Conservation (phyloP, 768 basidiomycete genomes). For the Lactarius psammicola region DNA sequence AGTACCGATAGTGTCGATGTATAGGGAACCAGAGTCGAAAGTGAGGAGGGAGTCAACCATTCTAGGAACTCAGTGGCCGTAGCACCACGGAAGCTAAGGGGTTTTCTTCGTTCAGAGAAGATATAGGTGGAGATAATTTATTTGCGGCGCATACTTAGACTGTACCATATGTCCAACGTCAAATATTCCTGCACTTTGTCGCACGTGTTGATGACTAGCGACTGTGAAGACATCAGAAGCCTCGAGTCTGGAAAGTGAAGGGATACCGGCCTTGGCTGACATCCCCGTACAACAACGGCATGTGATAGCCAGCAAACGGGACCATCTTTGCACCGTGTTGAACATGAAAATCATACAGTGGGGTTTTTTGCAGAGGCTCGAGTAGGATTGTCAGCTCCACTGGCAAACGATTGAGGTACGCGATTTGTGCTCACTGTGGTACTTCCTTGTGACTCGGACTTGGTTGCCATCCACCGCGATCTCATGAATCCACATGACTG, state of each 20-base stretch:
- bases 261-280: constrained; percentile 67
- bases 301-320: constrained; percentile 91
- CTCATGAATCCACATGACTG: not conserved
- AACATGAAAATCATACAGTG: constrained; percentile 87
- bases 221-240: constrained; percentile 46
- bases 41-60: constrained; percentile 85
- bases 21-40: constrained; percentile 64
- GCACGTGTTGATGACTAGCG: constrained; percentile 86
- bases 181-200: constrained; percentile 80
- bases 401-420: not conserved
- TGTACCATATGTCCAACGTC: constrained; percentile 99
- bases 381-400: not conserved
- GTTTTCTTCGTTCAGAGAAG: not conserved
- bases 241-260: not conserved
- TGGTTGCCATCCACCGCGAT: constrained; percentile 9
- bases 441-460: not conserved
- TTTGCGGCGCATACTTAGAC: constrained; percentile 57
- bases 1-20: constrained; percentile 85
- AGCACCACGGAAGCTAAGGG: constrained; percentile 73
- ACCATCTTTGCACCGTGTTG: constrained; percentile 89
- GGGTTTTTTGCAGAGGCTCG: constrained; percentile 56
- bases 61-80: constrained; percentile 80
- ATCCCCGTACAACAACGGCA: constrained; percentile 86
- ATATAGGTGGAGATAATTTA: not conserved
- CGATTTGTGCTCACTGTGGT: constrained; percentile 2